Percentiles rank a stretch among this genome's conserved stretches.
These are phyloP conservation scores for Gastrolobium villosum DNA, from an alignment of 306 rosid species.

Conservation along the genomic window DNA sequence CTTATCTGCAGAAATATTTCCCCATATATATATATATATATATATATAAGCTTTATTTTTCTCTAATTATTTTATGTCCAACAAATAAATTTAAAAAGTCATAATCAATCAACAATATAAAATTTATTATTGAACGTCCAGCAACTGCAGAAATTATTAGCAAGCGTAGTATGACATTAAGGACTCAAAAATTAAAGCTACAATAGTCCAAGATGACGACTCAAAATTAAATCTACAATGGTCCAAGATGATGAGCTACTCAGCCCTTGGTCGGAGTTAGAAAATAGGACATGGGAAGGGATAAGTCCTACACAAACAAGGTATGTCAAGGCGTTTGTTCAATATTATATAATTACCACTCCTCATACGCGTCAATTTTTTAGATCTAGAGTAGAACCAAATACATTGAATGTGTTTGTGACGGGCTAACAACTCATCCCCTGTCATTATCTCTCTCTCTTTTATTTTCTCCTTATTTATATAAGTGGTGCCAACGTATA, in stretches of 20 bases:
- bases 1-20: no score
- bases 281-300: constrained; percentile 21
- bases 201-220: constrained; percentile 38
- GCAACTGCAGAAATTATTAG: not conserved
- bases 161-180: constrained; percentile 4
- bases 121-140: no score
- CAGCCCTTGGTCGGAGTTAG: constrained; percentile 10
- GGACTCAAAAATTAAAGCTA: constrained; percentile 9
- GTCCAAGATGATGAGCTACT: constrained; percentile 31
- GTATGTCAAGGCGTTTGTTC: not conserved
- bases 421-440: constrained; percentile 17
- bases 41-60: no score
- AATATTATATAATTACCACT: not conserved
- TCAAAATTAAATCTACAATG: not conserved
- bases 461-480: not conserved
- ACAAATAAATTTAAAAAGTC: no score
- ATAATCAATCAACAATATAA: no score
- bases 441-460: not conserved
- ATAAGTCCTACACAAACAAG: constrained; percentile 19
- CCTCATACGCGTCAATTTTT: constrained; percentile 20
- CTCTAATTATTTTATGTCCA: no score
- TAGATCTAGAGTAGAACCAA: not conserved
- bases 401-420: constrained; percentile 31
- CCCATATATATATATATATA: no score
- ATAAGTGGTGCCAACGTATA: not conserved